Evolutionary conservation across 2,329 filamentous ascomycete genomes (phyloP), one percentile per base, ranked within the genome.

Genomic region (Xylariales sp.): DNA sequence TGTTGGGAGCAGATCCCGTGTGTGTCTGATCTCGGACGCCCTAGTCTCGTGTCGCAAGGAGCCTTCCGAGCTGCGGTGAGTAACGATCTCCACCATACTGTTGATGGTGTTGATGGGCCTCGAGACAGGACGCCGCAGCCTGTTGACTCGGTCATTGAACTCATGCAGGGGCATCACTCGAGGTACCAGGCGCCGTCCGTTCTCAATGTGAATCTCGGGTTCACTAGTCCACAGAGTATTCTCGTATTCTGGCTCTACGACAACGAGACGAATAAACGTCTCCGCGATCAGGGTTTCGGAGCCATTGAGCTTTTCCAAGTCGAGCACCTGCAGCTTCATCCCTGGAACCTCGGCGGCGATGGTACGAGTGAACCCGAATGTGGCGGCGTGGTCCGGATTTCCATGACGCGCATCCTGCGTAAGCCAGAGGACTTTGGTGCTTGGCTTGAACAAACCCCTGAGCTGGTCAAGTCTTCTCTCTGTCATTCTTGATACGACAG

Each of bases 141-240:
- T 57, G 37, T 69, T 71, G 35, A 61, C 49, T 0, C 63, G 55
- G 28, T 65, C 54, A 40, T 69, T 71, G 5, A 52, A 61, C 1
- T 54, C 42, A 29, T 60, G 56, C 51, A 62, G 65, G 0, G 68
- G 64, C 2, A 69, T 14, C 3, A 70, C 51, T 0, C 68, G 63
- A 0, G 67, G 63, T 3, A 71, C 53, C 0, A 65, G 45, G 0
- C 59, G 57, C 4, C 33, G 47, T 1, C 60, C 61, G 2, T 52
- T 41, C 27, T 65, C 53, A 2, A 69, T 49, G 29, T 68, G 57
- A 3, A 70, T 53, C 51, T 70, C 67, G 0, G 54, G 54, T 46
- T 70, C 67, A 12, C 51, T 43, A 1, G 49, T 47, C 57, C 57
- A 62, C 2, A 67, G 48, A 1, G 38, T 34, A 5, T 44, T 18